These are phyloP conservation scores for Monosporozyma siamensis DNA, from an alignment of 805 yeast species.

Conservation along the genomic window DNA sequence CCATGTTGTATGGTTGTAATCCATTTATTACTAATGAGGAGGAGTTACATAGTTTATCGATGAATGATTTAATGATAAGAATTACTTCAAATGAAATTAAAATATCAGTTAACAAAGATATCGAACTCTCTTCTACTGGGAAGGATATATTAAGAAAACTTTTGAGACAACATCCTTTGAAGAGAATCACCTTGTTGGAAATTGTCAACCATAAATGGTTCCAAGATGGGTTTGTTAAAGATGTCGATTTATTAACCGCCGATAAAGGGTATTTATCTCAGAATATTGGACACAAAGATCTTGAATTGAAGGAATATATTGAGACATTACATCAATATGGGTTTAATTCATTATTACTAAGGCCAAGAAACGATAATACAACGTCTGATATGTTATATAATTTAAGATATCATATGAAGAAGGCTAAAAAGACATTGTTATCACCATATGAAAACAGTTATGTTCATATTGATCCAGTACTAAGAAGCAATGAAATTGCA, in stretches of 20 bases:
- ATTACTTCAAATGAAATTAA: conserved; percentile 49
- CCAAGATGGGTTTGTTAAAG: conserved; percentile 49
- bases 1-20: conserved; percentile 58
- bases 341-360: not conserved
- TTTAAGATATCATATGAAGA: not conserved
- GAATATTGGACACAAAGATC: too few species aligned
- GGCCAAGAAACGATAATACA: not conserved
- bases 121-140: not conserved
- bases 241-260: not conserved
- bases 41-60: conserved; percentile 48
- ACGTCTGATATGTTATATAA: not conserved
- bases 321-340: not conserved
- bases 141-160: conserved; percentile 56
- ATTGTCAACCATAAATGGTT: conserved; percentile 78
- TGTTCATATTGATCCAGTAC: not conserved
- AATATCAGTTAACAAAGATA: conserved; percentile 32
- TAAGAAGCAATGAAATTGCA: not conserved
- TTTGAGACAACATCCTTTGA: conserved; percentile 61
- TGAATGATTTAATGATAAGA: conserved; percentile 74
- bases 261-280: not conserved
- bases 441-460: not conserved
- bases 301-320: not conserved
- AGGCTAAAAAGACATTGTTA: not conserved
- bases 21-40: conserved; percentile 54
- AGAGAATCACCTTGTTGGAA: conserved; percentile 70